Percentiles rank a stretch among this genome's conserved stretches.
Conservation (phyloP, 352 stramenopile genomes). For the Phytophthora pistaciae region DNA sequence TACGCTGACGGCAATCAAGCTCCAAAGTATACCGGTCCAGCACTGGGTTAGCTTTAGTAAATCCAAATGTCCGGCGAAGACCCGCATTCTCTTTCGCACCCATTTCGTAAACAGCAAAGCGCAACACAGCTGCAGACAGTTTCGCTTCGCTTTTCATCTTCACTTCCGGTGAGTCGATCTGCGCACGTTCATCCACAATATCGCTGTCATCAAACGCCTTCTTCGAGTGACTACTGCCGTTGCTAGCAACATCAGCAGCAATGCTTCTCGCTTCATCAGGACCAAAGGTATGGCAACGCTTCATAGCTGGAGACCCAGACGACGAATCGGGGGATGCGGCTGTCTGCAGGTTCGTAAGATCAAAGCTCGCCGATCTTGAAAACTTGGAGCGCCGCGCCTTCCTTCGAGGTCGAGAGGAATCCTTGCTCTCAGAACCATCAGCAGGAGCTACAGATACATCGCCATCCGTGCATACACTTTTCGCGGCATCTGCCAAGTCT, state of each 20-base stretch:
- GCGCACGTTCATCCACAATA: slow-evolving; percentile 66
- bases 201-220: slow-evolving; percentile 88
- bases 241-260: slow-evolving; percentile 22
- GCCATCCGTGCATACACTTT: not conserved
- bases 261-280: slow-evolving; percentile 19
- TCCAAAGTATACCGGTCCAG: slow-evolving; percentile 85
- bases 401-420: slow-evolving; percentile 7
- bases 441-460: slow-evolving; percentile 10
- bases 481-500: not conserved
- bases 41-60: slow-evolving; percentile 74
- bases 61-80: slow-evolving; percentile 69
- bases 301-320: slow-evolving; percentile 26
- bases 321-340: slow-evolving; percentile 32
- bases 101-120: slow-evolving; percentile 82
- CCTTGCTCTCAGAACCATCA: slow-evolving; percentile 4
- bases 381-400: slow-evolving; percentile 64
- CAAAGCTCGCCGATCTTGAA: slow-evolving; percentile 76
- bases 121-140: slow-evolving; percentile 69
- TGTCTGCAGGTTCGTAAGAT: slow-evolving; percentile 64
- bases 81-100: slow-evolving; percentile 63
- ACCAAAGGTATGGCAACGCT: slow-evolving; percentile 38
- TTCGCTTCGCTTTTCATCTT: slow-evolving; percentile 45
- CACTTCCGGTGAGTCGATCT: slow-evolving; percentile 36
- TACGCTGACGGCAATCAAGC: slow-evolving; percentile 73
- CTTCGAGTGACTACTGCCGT: slow-evolving; percentile 35